Conservation (phyloP, 257 asterid species). For the Oldenlandia corymbosa region DNA sequence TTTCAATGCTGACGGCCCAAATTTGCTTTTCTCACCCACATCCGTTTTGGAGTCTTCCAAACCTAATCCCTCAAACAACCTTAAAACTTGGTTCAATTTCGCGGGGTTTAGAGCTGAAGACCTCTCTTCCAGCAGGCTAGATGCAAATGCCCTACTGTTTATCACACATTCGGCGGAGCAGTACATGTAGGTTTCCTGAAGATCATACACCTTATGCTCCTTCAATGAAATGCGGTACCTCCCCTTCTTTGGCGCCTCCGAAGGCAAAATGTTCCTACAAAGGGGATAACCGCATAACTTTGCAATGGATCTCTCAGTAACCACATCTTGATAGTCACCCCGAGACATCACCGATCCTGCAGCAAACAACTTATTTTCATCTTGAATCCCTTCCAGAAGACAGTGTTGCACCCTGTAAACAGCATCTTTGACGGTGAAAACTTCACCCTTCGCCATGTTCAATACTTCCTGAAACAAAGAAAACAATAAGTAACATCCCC, state of each 20-base stretch:
- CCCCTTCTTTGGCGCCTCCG: slow-evolving; percentile 66
- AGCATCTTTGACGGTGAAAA: slow-evolving; percentile 54
- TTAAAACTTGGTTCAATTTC: slow-evolving; percentile 50
- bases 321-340: slow-evolving; percentile 74
- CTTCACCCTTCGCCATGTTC: slow-evolving; percentile 45
- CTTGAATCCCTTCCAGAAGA: slow-evolving; percentile 75
- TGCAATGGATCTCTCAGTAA: slow-evolving; percentile 71
- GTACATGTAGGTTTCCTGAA: slow-evolving; percentile 80
- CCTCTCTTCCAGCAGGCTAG: slow-evolving; percentile 65
- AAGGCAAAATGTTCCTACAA: slow-evolving; percentile 53
- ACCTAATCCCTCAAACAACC: slow-evolving; percentile 41
- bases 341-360: slow-evolving; percentile 64
- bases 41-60: slow-evolving; percentile 33
- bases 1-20: slow-evolving; percentile 50
- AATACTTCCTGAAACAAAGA: slow-evolving; percentile 3
- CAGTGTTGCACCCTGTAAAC: slow-evolving; percentile 63
- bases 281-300: slow-evolving; percentile 82
- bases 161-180: slow-evolving; percentile 75
- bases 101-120: slow-evolving; percentile 42
- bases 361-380: slow-evolving; percentile 51
- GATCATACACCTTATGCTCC: slow-evolving; percentile 91
- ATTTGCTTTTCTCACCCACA: slow-evolving; percentile 46
- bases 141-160: slow-evolving; percentile 59
- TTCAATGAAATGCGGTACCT: slow-evolving; percentile 68
- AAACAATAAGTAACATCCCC: too few relatives aligned